A percentile compares a stretch with the other conserved stretches of the same genome.
These are phyloP conservation scores for Catunica adiposa DNA, from an alignment of 2,329 filamentous ascomycete genomes.

Conservation along the genomic window DNA sequence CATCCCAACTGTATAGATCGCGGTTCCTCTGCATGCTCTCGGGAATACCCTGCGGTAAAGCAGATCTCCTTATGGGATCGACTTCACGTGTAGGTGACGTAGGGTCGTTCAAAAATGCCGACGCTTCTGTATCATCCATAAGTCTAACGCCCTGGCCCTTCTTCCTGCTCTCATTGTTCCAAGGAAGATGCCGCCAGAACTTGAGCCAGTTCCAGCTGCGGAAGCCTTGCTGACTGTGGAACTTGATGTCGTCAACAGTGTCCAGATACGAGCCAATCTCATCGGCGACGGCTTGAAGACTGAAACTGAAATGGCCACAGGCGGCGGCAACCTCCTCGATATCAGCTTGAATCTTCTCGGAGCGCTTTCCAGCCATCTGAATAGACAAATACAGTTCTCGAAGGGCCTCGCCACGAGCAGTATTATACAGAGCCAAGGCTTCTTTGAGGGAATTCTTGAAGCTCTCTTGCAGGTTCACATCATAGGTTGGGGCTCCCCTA, in stretches of 20 bases:
- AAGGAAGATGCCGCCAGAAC: slow-evolving; percentile 44
- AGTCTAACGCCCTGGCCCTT: slow-evolving; percentile 5
- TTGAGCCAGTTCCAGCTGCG: slow-evolving; percentile 73
- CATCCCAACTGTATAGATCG: slow-evolving; percentile 40
- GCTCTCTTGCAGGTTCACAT: slow-evolving; percentile 60
- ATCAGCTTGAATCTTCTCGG: slow-evolving; percentile 69
- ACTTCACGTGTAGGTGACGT: slow-evolving; percentile 7
- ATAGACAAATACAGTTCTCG: slow-evolving; percentile 66
- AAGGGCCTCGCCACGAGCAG: slow-evolving; percentile 59
- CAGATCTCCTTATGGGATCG: slow-evolving; percentile 17
- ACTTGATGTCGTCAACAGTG: slow-evolving; percentile 58
- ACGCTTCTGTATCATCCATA: slow-evolving; percentile 9
- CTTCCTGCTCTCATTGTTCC: slow-evolving; percentile 15
- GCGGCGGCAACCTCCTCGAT: slow-evolving; percentile 96
- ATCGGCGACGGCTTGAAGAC: slow-evolving; percentile 75
- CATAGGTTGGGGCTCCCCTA: slow-evolving; percentile 45
- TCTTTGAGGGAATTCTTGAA: slow-evolving; percentile 66
- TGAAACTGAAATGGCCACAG: slow-evolving; percentile 92
- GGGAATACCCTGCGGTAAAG: slow-evolving; percentile 39
- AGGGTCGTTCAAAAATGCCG: slow-evolving; percentile 9
- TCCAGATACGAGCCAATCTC: slow-evolving; percentile 73
- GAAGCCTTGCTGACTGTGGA: slow-evolving; percentile 28
- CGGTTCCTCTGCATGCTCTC: slow-evolving; percentile 34
- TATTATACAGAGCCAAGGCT: slow-evolving; percentile 64
- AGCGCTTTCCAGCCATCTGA: slow-evolving; percentile 49